Evolutionary conservation across 176 grass and related monocot species (phyloP), one percentile per base, ranked within the genome.

Genomic region (Triticum turgidum): DNA sequence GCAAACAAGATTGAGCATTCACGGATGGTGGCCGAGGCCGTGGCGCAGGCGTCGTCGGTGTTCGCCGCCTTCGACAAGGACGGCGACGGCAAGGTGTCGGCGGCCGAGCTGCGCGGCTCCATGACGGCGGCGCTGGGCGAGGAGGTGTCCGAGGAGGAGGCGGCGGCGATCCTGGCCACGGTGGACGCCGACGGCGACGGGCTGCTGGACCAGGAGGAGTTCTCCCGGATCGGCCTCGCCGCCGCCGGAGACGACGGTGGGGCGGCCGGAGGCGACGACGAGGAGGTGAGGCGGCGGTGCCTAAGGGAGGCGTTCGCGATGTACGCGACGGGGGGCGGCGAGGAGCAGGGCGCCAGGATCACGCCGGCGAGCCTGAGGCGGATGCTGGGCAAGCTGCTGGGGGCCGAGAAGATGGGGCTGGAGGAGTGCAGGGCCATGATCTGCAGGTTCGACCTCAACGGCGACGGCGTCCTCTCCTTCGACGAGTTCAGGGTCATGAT

Each of bases 401-500:
- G 70, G 4, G 29, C 71, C 2, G 38, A 35, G 30, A 65, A 18
- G 68, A 21, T 86, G 73, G 51, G 9, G 2, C 12, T 94, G 76
- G 89, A 94, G 21, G 87, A 94, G 37, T 94, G 92, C 89, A 65
- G 73, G 58, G 69, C 81, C 78, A 94, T 94, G 89, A 94, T 94
- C 24, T 85, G 89, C 84, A 79, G 92, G 68, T 94, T 92, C 34
- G 92, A 94, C 45, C 84, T 94, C 82, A 35, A 94, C 64, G 92
- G 92, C 33, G 89, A 94, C 35, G 92, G 92, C 44, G 89, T 91
- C 1, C 81, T 94, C 39, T 83, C 87, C 18, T 94, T 91, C 51
- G 84, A 94, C 1, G 92, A 94, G 92, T 92, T 94, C 79, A 94
- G 69, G 87, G 37, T 89, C 73, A 94, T 94, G 92, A 89, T 89